Evolutionary conservation across 225 moss, liverwort and hornwort genomes (phyloP).

Genomic region (Pseudoscleropodium purum): DNA sequence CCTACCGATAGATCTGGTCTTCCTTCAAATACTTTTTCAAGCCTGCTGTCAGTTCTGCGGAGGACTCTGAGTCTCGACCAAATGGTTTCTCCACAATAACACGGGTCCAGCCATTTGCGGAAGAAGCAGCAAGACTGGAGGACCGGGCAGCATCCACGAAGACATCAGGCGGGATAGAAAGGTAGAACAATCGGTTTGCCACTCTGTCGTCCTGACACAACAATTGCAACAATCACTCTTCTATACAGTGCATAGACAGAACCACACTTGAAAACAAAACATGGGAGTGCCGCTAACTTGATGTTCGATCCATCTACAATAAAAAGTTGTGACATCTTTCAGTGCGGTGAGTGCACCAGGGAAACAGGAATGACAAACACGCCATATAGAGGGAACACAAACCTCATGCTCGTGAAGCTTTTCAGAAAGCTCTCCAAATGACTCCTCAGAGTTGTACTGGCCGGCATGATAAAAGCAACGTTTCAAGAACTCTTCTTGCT

Average conservation of each 20-base stretch:
- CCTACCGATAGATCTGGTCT: constrained; percentile 94
- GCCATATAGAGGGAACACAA: background rate
- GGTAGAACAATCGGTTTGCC: constrained; percentile 84
- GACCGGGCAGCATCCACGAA: constrained; percentile 91
- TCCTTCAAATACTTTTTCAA: constrained; percentile 74
- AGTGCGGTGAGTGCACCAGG: background rate
- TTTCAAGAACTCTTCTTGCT: constrained; percentile 71
- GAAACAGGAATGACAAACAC: background rate
- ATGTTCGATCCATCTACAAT: background rate
- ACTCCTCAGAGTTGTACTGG: constrained; percentile 73
- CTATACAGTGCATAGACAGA: background rate
- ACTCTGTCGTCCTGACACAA: constrained; percentile 53
- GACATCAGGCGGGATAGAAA: constrained; percentile 88
- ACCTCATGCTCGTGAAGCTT: constrained; percentile 86
- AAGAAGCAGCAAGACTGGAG: constrained; percentile 75
- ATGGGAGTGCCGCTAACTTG: background rate
- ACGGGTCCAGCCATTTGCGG: constrained; percentile 82
- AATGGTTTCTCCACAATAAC: constrained; percentile 99
- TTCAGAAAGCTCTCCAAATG: constrained; percentile 61
- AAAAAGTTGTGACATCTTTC: background rate
- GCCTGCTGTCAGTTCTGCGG: constrained; percentile 80
- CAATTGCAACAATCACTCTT: background rate
- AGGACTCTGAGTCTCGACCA: constrained; percentile 90
- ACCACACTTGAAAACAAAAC: background rate
- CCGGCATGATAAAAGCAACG: constrained; percentile 93